Evolutionary conservation across 306 rosid species (phyloP), one percentile per base, ranked within the genome.

Genomic region (Prosopis cineraria): DNA sequence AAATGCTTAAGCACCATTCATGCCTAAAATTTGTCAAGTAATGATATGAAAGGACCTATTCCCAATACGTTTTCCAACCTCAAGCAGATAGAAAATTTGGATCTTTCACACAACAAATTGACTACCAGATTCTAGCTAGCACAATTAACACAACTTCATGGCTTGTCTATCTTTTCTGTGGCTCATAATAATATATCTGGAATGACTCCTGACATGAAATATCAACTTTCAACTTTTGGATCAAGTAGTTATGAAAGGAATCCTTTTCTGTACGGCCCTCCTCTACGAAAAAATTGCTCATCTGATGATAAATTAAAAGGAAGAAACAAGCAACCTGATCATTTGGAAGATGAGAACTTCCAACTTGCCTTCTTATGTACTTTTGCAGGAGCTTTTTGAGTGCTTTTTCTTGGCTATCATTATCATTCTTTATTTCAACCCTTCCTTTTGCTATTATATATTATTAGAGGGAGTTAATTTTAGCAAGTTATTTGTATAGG

Each of bases 11-110:
- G 30, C 16, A n/a, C 4, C 9, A 68, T 80, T 1, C 75, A 11
- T 22, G n/a, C 84, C 11, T 7, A 73, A 14, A 80, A 80, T n/a
- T 33, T 80, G 5, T 80, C 79, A 10, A 29, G 73, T 40, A 80
- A 80, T 22, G 4, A 67, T 6, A 17, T 80, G 7, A 20, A 0
- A 1, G 75, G 79, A 1, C 12, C 20, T 3, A 53, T 73, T 12
- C 79, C 83, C n/a, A 34, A 20, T 9, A 52, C 73, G 36, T 50
- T 80, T 5, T 53, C 75, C 68, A 73, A 64, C 1, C 45, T 80
- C 0, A 53, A 12, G 1, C 24, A 44, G 0, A n/a, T n/a, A n/a
- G n/a, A n/a, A n/a, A n/a, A n/a, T n/a, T n/a, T n/a, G n/a, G n/a
- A n/a, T n/a, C n/a, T 53, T 72, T 72, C 77, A 6, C 50, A 55